Evolutionary conservation across 106 monocot genomes (phyloP).

Genomic region (Phalaenopsis aphrodite): DNA sequence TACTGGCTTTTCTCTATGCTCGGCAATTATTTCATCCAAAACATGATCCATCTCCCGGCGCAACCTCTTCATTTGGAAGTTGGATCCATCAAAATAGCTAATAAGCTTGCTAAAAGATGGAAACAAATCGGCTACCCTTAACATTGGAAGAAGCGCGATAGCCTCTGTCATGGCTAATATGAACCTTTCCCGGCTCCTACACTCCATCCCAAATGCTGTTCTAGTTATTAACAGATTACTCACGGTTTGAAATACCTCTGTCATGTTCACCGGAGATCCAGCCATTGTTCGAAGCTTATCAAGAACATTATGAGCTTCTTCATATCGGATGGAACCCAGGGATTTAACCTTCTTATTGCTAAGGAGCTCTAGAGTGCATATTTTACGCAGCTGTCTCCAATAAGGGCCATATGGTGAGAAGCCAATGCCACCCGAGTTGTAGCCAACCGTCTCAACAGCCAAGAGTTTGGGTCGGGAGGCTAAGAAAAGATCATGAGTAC

Average conservation of each 20-base stretch:
- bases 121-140: neutral
- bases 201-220: no score
- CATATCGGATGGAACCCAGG: neutral
- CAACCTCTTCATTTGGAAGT: neutral
- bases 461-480: neutral
- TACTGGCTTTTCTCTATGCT: neutral
- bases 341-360: slow-evolving; percentile 1
- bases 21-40: slow-evolving; percentile 5
- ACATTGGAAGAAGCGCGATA: neutral
- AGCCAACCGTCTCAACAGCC: neutral
- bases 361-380: neutral
- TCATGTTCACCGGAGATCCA: no score
- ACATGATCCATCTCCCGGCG: neutral
- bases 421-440: neutral
- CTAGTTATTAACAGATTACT: no score
- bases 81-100: neutral
- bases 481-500: slow-evolving; percentile 10
- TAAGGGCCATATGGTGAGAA: neutral
- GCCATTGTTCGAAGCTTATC: neutral
- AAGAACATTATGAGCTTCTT: neutral
- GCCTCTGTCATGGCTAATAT: no score
- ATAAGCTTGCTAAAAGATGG: neutral
- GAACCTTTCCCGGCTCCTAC: no score
- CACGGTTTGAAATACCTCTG: no score
- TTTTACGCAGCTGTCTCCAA: slow-evolving; percentile 6